These are phyloP conservation scores for Mrakia gelida DNA, from an alignment of 768 basidiomycete genomes.

Conservation along the genomic window DNA sequence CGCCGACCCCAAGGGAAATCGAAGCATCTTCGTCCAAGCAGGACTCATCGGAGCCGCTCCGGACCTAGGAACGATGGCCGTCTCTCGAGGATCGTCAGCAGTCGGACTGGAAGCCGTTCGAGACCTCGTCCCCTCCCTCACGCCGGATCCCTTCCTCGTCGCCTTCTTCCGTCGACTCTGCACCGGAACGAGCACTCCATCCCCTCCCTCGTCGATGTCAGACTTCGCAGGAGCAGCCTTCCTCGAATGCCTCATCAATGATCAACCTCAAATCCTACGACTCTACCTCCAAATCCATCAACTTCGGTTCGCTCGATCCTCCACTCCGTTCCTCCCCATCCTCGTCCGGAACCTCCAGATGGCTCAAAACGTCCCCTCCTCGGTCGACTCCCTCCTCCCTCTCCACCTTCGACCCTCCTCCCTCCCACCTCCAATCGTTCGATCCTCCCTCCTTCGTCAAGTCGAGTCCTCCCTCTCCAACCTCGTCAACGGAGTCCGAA, in stretches of 20 bases:
- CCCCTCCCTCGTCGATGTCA: not conserved
- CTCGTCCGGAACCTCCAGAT: slow-evolving; percentile 17
- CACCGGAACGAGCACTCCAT: slow-evolving; percentile 30
- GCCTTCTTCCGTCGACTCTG: slow-evolving; percentile 77
- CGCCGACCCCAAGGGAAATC: slow-evolving; percentile 87
- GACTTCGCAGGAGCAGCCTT: slow-evolving; percentile 5
- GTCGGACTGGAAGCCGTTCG: slow-evolving; percentile 70
- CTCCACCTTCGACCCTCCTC: not conserved
- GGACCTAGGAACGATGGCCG: slow-evolving; percentile 62
- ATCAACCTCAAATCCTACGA: slow-evolving; percentile 27
- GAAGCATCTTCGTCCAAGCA: slow-evolving; percentile 82
- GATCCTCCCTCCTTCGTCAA: slow-evolving; percentile 19
- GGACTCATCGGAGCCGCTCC: slow-evolving; percentile 79
- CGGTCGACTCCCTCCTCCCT: not conserved
- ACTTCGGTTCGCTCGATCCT: not conserved
- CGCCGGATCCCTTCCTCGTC: slow-evolving; percentile 71
- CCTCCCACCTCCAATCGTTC: not conserved
- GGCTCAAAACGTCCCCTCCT: not conserved
- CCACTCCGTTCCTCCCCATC: not conserved
- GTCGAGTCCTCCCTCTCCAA: not conserved
- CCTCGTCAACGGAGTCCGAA: not conserved
- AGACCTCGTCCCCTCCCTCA: slow-evolving; percentile 81
- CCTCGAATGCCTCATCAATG: slow-evolving; percentile 28
- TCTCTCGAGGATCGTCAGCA: slow-evolving; percentile 67
- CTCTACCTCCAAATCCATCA: slow-evolving; percentile 24